Conservation (phyloP, 768 basidiomycete species). For the Russula emetica region DNA sequence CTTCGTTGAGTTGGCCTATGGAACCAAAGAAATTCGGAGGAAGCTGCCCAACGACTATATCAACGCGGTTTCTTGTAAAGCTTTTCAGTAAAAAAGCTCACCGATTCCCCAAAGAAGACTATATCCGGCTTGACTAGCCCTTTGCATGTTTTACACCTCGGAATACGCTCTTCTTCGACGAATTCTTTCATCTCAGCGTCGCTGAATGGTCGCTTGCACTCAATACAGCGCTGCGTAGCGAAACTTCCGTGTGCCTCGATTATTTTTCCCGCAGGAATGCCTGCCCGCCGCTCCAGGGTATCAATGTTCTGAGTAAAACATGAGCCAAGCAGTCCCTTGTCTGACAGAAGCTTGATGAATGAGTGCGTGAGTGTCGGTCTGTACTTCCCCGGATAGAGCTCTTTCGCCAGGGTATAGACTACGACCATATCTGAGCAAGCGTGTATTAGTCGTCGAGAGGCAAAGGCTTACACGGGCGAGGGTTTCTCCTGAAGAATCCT, state of each 20-base stretch:
- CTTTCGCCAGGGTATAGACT: slow-evolving; percentile 90
- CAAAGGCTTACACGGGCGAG: slow-evolving; percentile 61
- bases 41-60: slow-evolving; percentile 44
- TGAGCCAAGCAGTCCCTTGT: slow-evolving; percentile 61
- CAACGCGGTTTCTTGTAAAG: not conserved
- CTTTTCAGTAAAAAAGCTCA: slow-evolving; percentile 36
- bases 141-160: slow-evolving; percentile 61
- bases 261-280: slow-evolving; percentile 66
- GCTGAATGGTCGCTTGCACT: slow-evolving; percentile 58
- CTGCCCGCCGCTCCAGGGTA: slow-evolving; percentile 82
- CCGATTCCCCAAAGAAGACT: slow-evolving; percentile 85
- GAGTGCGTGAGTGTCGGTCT: slow-evolving; percentile 87
- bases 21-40: slow-evolving; percentile 62
- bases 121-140: slow-evolving; percentile 92
- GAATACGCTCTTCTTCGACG: slow-evolving; percentile 58
- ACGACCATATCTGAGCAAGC: not conserved
- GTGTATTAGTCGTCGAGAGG: not conserved
- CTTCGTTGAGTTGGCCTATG: slow-evolving; percentile 50
- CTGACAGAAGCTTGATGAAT: slow-evolving; percentile 77
- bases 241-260: slow-evolving; percentile 98
- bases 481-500: slow-evolving; percentile 73
- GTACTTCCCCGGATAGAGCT: slow-evolving; percentile 87
- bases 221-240: slow-evolving; percentile 77
- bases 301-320: slow-evolving; percentile 94
- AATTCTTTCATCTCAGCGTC: slow-evolving; percentile 62